phyloP scores from a whole-genome alignment of 176 grass and related monocot genomes.

The Cenchrus purpureus region DNA sequence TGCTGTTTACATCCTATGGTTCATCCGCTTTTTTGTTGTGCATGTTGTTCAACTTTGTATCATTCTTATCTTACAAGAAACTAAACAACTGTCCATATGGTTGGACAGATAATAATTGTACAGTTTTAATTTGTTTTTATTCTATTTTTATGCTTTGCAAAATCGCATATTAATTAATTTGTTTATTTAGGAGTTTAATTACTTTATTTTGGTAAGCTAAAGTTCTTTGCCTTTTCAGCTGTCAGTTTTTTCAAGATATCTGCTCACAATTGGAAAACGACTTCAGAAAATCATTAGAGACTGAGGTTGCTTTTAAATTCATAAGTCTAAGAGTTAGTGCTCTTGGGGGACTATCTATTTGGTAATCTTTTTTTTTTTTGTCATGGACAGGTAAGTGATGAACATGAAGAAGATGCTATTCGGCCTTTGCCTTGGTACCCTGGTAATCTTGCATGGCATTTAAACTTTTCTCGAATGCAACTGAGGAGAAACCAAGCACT shows the following conservation, averaged over 20 bases:
- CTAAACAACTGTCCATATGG: neutral
- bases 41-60: neutral
- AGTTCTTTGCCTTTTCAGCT: conserved; percentile 56
- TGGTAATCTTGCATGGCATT: conserved; percentile 96
- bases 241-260: conserved; percentile 88
- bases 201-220: conserved; percentile 32
- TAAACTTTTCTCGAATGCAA: conserved; percentile 98
- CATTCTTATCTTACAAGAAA: conserved; percentile 1
- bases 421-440: conserved; percentile 96
- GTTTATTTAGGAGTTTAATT: conserved; percentile 29
- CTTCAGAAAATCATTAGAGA: conserved; percentile 77
- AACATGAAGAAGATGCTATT: conserved; percentile 81
- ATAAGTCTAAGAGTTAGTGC: neutral
- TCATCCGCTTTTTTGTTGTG: neutral
- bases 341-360: conserved; percentile 13
- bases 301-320: conserved; percentile 62
- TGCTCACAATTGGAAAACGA: conserved; percentile 87
- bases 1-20: conserved; percentile 24
- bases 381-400: conserved; percentile 70
- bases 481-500: conserved; percentile 97
- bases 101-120: neutral
- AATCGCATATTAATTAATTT: conserved; percentile 2
- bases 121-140: neutral
- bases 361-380: conserved; percentile 1
- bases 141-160: neutral